Conservation (phyloP, 1,139 yeast genomes). For the Saccharomyces hybrid region DNA sequence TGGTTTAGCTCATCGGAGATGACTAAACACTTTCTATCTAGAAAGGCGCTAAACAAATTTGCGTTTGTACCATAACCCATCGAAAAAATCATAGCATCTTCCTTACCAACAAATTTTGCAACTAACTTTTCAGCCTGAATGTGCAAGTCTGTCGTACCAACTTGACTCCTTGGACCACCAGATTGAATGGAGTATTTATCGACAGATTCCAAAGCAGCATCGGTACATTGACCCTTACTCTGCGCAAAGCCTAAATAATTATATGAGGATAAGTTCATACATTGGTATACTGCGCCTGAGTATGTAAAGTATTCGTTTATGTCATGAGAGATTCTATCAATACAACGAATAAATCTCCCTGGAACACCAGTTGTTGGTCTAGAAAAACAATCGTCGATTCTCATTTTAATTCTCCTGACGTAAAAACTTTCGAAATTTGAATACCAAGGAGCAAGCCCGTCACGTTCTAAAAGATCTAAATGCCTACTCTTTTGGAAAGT, state of each 20-base stretch:
- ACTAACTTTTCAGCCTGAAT: constrained; percentile 63
- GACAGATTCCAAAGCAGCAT: constrained; percentile 57
- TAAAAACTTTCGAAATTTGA: constrained; percentile 91
- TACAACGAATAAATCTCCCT: constrained; percentile 78
- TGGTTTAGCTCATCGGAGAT: constrained; percentile 93
- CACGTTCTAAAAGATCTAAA: constrained; percentile 59
- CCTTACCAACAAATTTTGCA: constrained; percentile 87
- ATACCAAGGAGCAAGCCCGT: constrained; percentile 96
- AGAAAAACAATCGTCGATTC: constrained; percentile 91
- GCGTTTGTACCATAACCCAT: constrained; percentile 98
- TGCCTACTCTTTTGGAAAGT: constrained; percentile 58
- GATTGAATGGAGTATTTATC: constrained; percentile 66
- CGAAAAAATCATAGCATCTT: constrained; percentile 75
- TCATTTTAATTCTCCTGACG: constrained; percentile 80
- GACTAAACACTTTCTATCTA: constrained; percentile 81
- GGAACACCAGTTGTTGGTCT: constrained; percentile 97
- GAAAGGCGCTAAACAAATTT: constrained; percentile 73
- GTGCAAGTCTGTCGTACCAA: constrained; percentile 77
- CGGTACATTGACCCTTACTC: constrained; percentile 87
- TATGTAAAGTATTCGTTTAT: constrained; percentile 52
- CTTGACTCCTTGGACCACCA: constrained; percentile 66
- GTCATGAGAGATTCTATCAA: constrained; percentile 63
- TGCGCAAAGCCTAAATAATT: constrained; percentile 97
- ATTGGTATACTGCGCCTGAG: constrained; percentile 67
- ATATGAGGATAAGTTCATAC: constrained; percentile 83